phyloP scores from a whole-genome alignment of 345 rosid species.

The Rhizophora apiculata region DNA sequence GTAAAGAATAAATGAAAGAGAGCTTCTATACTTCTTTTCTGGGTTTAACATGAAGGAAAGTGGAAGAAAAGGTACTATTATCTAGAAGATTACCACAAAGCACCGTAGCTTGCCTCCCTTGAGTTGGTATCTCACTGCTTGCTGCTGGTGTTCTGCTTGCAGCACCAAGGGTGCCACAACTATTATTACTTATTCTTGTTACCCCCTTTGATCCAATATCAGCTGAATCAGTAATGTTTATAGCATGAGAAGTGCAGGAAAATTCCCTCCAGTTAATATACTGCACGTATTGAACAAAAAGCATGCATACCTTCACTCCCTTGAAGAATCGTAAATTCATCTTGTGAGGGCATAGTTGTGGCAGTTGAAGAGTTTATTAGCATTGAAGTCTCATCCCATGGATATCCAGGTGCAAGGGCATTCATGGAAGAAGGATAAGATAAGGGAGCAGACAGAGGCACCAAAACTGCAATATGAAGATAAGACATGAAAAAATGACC shows the following conservation, averaged over 20 bases:
- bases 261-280: constrained; percentile 33
- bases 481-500: constrained; percentile 10
- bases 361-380: constrained; percentile 41
- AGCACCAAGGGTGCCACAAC: constrained; percentile 48
- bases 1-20: constrained; percentile 10
- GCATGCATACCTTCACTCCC: constrained; percentile 56
- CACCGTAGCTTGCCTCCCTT: constrained; percentile 42
- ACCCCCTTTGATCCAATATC: constrained; percentile 78
- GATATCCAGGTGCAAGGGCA: constrained; percentile 45
- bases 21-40: constrained; percentile 6
- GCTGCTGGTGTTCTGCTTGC: constrained; percentile 43
- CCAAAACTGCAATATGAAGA: constrained; percentile 42
- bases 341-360: constrained; percentile 42
- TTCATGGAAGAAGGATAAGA: constrained; percentile 43
- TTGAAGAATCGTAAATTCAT: constrained; percentile 45
- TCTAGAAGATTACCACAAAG: constrained; percentile 53
- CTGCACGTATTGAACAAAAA: constrained; percentile 23
- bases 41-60: not conserved
- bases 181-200: constrained; percentile 45
- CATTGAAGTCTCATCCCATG: constrained; percentile 68
- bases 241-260: constrained; percentile 70
- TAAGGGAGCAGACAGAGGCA: constrained; percentile 56
- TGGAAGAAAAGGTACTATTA: constrained; percentile 1
- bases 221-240: constrained; percentile 83
- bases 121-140: constrained; percentile 45